These are phyloP conservation scores for Termitomyces sp. DNA, from an alignment of 768 basidiomycete genomes.

Conservation along the genomic window DNA sequence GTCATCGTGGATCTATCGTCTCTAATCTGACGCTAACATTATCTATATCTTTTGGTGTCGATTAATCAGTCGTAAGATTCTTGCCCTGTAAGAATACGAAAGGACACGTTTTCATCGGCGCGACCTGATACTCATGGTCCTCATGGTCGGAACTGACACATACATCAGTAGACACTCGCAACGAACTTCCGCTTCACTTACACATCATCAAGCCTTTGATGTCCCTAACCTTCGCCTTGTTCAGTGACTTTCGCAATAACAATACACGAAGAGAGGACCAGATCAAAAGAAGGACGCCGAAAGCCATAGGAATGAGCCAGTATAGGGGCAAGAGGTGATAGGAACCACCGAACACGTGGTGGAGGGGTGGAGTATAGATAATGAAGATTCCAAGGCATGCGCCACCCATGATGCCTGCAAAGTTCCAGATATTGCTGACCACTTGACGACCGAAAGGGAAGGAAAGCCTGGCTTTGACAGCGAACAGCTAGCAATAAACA, in stretches of 20 bases:
- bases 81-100: background rate
- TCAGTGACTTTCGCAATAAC: conserved; percentile 47
- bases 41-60: background rate
- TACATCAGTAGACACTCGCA: background rate
- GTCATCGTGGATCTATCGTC: conserved; percentile 40
- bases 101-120: conserved; percentile 11
- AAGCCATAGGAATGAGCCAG: conserved; percentile 61
- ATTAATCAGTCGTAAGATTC: background rate
- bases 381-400: conserved; percentile 63
- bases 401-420: conserved; percentile 54
- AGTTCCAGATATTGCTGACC: conserved; percentile 59
- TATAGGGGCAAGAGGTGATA: conserved; percentile 54
- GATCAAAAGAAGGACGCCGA: conserved; percentile 47
- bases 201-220: conserved; percentile 70
- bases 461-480: conserved; percentile 57
- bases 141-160: conserved; percentile 53
- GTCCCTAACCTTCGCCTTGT: conserved; percentile 52
- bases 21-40: conserved; percentile 18
- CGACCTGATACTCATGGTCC: conserved; percentile 57
- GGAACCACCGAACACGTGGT: conserved; percentile 63
- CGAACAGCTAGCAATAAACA: conserved; percentile 40
- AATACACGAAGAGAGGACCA: conserved; percentile 59
- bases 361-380: conserved; percentile 63
- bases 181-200: conserved; percentile 27
- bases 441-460: conserved; percentile 58